Conservation (phyloP, 192 early-diverging fungal species). For the Backusella mclennaniae region DNA sequence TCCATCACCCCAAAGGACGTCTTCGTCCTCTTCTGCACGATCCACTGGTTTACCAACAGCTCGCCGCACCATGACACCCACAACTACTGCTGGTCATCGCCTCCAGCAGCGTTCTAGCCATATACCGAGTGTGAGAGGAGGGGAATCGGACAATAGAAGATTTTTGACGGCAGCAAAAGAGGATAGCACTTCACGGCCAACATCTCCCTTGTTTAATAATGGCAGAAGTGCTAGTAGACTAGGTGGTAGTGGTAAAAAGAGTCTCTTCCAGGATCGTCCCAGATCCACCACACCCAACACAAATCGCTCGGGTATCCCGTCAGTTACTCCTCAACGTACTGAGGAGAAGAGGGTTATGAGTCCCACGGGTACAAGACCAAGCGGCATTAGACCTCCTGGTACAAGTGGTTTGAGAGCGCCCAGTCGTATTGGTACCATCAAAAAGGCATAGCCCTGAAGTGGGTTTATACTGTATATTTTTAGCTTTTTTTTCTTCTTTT, state of each 20-base stretch:
- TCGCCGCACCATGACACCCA: neutral
- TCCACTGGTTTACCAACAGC: constrained; percentile 5
- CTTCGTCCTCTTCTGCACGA: constrained; percentile 5
- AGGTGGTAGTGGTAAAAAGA: neutral
- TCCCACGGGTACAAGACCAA: constrained; percentile 1
- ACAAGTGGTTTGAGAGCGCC: neutral
- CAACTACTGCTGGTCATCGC: neutral
- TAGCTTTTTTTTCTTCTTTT: neutral
- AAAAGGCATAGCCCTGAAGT: neutral
- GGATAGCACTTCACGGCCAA: neutral
- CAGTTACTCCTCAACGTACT: neutral
- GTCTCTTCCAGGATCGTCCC: neutral
- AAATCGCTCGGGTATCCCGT: neutral
- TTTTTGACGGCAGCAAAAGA: neutral
- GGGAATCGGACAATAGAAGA: neutral
- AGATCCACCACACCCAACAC: neutral
- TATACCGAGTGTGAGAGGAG: constrained; percentile 21
- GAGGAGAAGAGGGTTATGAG: constrained; percentile 6
- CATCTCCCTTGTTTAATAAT: neutral
- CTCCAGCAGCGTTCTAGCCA: constrained; percentile 20
- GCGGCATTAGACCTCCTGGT: constrained; percentile 10
- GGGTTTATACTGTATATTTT: neutral
- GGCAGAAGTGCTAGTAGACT: constrained; percentile 2
- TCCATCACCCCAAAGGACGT: neutral
- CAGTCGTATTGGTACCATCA: constrained; percentile 10